Conservation (phyloP, 2,329 filamentous ascomycete species). For the Epichloe bromicola region DNA sequence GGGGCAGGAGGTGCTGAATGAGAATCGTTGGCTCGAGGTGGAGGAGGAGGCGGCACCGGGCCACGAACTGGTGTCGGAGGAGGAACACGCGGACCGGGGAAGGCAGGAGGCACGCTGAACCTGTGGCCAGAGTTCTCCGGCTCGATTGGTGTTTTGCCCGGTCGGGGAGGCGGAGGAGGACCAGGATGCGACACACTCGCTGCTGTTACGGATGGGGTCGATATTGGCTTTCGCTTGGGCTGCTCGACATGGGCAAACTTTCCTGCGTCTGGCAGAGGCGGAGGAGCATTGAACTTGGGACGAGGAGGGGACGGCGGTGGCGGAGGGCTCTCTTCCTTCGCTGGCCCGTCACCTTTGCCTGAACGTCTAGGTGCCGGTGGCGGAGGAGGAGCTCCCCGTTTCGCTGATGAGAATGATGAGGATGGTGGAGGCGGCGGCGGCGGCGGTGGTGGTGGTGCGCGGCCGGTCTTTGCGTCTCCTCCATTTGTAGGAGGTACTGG, state of each 20-base stretch:
- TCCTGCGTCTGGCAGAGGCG: conserved; percentile 78
- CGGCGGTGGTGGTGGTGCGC: conserved; percentile 21
- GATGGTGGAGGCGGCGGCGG: conserved; percentile 24
- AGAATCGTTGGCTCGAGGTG: conserved; percentile 28
- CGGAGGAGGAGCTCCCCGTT: conserved; percentile 17
- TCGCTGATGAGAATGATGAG: conserved; percentile 8
- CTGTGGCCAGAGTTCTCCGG: conserved; percentile 39
- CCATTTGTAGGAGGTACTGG: conserved; percentile 20
- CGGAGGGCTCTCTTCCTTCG: conserved; percentile 56
- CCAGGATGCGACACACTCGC: conserved; percentile 10
- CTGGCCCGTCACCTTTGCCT: conserved; percentile 44
- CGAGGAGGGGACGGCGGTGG: conserved; percentile 45
- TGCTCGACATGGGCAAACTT: conserved; percentile 55
- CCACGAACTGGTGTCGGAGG: conserved; percentile 65
- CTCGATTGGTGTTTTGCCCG: conserved; percentile 59
- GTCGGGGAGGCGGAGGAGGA: conserved; percentile 28
- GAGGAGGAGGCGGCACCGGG: conserved; percentile 59
- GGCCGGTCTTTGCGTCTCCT: conserved; percentile 15
- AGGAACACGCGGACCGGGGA: conserved; percentile 55
- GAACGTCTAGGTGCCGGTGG: conserved; percentile 43
- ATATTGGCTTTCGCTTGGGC: conserved; percentile 13
- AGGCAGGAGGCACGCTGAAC: conserved; percentile 71
- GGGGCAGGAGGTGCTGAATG: conserved; percentile 18
- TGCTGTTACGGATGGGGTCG: conserved; percentile 5
- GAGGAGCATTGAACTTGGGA: conserved; percentile 69